Evolutionary conservation across 2,329 filamentous ascomycete species (phyloP), one percentile per base, ranked within the genome.

Genomic region (Cadophora gregata): DNA sequence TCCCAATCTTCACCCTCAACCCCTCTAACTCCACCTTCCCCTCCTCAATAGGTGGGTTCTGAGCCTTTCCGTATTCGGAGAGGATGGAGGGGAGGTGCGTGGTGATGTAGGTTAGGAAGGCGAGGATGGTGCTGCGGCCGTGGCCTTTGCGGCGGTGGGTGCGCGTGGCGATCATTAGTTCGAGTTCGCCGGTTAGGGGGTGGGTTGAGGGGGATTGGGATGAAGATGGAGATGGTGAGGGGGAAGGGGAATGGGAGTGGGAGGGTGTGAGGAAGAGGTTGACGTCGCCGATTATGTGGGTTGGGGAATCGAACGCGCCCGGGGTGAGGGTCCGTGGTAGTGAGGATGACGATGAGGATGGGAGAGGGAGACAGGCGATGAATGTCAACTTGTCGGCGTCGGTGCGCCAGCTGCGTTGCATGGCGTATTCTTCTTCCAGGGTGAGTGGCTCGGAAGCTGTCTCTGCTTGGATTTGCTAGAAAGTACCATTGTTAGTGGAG

Each of bases 301-400:
- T 79, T 0, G 85, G 81, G 0, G 79, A 74, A 74, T 95, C 93
- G 4, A 82, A 80, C 38, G 63, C 51, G 31, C 68, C 65, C 14
- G 64, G 67, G 14, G 48, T 38, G 16, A 58, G 29, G 29, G 48
- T 7, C 29, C 36, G 48, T 21, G 33, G 55, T 5, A 29, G 27
- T 48, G 50, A 50, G 19, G 29, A 25, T 55, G 29, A 14, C 38
- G 45, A n/a, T 42, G 48, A 10, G 10, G 47, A 19, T 9, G 53
- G n/a, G 36, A 62, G 53, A 42, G 67, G 69, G 31, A 71, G 64
- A 76, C 93, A 97, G 63, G 92, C 79, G 77, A 98, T 97, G 73
- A 97, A 98, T 0, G 95, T 98, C 68, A 98, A 79, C 80, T 98
- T 98, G 79, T 98, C 94, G 29, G 81, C 79, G 50, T 96, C 92